A percentile compares a stretch with the other conserved stretches of the same genome.
phyloP scores from a whole-genome alignment of 192 early-diverging fungal genomes.

The Diversispora epigaea region DNA sequence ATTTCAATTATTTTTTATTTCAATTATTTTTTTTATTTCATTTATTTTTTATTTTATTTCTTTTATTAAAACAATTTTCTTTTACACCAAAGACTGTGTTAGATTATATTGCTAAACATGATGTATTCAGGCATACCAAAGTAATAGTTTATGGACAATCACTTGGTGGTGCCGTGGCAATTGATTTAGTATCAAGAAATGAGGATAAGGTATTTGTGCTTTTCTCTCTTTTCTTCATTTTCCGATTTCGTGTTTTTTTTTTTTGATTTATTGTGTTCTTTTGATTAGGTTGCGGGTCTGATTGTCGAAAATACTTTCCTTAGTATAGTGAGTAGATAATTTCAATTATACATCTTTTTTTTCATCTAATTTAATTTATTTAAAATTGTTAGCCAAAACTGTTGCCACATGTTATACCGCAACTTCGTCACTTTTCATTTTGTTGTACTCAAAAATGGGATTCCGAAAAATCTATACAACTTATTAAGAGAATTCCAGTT shows the following conservation, averaged over 20 bases:
- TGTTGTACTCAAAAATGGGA: slow-evolving; percentile 88
- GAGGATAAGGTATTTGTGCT: slow-evolving; percentile 44
- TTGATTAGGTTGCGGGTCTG: slow-evolving; percentile 65
- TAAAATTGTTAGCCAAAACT: slow-evolving; percentile 64
- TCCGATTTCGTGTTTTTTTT: background rate
- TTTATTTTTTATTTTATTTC: background rate
- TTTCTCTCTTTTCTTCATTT: background rate
- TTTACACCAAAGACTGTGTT: slow-evolving; percentile 60
- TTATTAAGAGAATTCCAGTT: slow-evolving; percentile 65
- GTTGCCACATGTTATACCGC: slow-evolving; percentile 81
- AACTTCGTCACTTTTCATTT: slow-evolving; percentile 68
- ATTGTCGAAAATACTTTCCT: slow-evolving; percentile 95
- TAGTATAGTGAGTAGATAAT: slow-evolving; percentile 58
- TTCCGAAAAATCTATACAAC: slow-evolving; percentile 68
- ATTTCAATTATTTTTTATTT: background rate
- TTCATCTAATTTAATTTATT: background rate
- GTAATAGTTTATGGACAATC: slow-evolving; percentile 92
- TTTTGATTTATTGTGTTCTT: background rate
- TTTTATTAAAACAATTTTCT: background rate
- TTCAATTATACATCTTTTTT: background rate
- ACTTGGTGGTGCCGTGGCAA: slow-evolving; percentile 94
- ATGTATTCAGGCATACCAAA: slow-evolving; percentile 68
- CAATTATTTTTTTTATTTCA: background rate
- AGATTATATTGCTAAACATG: slow-evolving; percentile 78
- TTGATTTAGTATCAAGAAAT: slow-evolving; percentile 77